Evolutionary conservation across 345 rosid species (phyloP).

Genomic region (Citrus unshiu): DNA sequence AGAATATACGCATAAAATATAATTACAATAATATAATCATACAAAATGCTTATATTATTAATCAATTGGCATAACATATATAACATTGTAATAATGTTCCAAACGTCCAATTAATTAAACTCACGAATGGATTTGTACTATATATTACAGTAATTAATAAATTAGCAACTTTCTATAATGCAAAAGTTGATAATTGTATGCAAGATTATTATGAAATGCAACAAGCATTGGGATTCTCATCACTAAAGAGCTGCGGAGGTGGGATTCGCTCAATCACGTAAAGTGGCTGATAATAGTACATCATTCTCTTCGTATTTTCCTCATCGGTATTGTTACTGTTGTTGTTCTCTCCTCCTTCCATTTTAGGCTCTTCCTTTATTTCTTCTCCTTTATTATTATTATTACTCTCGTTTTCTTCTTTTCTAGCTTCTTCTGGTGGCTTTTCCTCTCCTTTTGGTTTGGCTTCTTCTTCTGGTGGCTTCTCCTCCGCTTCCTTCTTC

Average conservation of each 20-base stretch:
- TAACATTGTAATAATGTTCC: no score
- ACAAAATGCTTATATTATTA: slow-evolving; percentile 1
- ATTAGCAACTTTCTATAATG: neutral
- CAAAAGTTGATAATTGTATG: neutral
- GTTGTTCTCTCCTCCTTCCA: slow-evolving; percentile 19
- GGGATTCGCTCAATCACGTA: slow-evolving; percentile 73
- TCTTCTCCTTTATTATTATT: slow-evolving; percentile 11
- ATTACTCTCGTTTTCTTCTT: slow-evolving; percentile 16
- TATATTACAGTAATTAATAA: neutral
- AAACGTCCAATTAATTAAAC: no score
- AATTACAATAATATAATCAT: neutral
- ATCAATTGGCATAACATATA: neutral
- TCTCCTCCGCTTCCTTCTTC: slow-evolving; percentile 25
- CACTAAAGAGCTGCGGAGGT: slow-evolving; percentile 92
- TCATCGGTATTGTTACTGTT: slow-evolving; percentile 31
- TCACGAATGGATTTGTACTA: no score
- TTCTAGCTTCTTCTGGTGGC: slow-evolving; percentile 15
- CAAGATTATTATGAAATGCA: slow-evolving; percentile 46
- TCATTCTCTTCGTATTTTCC: slow-evolving; percentile 61
- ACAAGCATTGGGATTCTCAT: slow-evolving; percentile 97
- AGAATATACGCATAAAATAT: no score
- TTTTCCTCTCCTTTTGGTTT: slow-evolving; percentile 36
- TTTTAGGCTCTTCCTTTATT: slow-evolving; percentile 11
- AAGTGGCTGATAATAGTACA: slow-evolving; percentile 54
- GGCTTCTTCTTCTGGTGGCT: slow-evolving; percentile 40